Percentiles rank a stretch among this genome's conserved stretches.
Conservation (phyloP, 306 rosid species). For the Glycine soja region DNA sequence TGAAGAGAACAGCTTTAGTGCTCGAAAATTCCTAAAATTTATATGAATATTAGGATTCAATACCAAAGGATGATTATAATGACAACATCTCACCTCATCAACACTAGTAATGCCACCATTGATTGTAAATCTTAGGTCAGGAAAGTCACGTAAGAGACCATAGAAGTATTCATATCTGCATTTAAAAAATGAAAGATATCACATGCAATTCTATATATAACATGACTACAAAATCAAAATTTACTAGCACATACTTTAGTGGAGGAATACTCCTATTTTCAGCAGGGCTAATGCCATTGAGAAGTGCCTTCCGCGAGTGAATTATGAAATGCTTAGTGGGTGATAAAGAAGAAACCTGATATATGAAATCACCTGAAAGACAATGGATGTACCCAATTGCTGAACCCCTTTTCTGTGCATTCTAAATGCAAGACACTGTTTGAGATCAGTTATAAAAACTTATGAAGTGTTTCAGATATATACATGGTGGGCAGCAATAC, state of each 20-base stretch:
- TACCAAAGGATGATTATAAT: slow-evolving; percentile 21
- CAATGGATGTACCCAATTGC: slow-evolving; percentile 14
- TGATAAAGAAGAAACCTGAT: slow-evolving; percentile 84
- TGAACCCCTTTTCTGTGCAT: slow-evolving; percentile 17
- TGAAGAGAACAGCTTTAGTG: background rate
- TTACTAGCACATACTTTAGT: slow-evolving; percentile 66
- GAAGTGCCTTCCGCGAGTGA: slow-evolving; percentile 94
- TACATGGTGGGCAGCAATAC: slow-evolving; percentile 1
- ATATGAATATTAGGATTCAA: slow-evolving; percentile 24
- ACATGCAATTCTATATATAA: slow-evolving; percentile 18
- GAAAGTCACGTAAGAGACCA: slow-evolving; percentile 93
- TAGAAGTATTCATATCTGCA: slow-evolving; percentile 92
- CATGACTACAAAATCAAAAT: slow-evolving; percentile 35
- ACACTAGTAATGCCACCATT: slow-evolving; percentile 87
- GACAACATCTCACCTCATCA: slow-evolving; percentile 76
- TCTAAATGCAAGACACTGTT: slow-evolving; percentile 14
- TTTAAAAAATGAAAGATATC: slow-evolving; percentile 14
- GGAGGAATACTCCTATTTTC: slow-evolving; percentile 96
- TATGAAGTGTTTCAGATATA: slow-evolving; percentile 10
- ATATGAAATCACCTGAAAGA: slow-evolving; percentile 87
- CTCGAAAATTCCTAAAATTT: slow-evolving; percentile 14
- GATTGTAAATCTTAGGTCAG: slow-evolving; percentile 87
- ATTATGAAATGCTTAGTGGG: slow-evolving; percentile 92
- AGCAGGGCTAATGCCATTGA: slow-evolving; percentile 98
- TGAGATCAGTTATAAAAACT: background rate